Base-by-base conservation (phyloP, 441 rosid genomes). In the Iberis amara region DNA sequence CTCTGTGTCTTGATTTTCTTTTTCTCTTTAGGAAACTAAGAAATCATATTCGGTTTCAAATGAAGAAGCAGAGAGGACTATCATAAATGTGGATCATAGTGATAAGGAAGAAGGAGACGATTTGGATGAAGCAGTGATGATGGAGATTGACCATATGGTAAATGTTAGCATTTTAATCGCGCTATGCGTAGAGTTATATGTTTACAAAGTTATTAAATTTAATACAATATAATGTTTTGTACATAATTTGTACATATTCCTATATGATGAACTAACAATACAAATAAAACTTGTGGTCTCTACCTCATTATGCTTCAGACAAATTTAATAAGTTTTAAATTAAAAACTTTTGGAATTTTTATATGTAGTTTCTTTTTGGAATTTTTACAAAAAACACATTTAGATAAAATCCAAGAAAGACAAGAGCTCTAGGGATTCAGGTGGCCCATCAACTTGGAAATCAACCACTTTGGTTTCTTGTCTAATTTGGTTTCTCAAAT, bases 131-230 rank as follows among this genome's bases (percentile, higher is more conserved):
- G 89, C 94, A 61, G 79, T 87, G 88, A 55, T 83, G 74, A 92
- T 82, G 15, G 95, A 90, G 74, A 85, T 78, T 64, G 94, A 85
- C 60, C 68, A 74, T 57, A 81, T 82, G 99, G 99, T 84, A 88
- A 35, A 18, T 18, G n/a, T n/a, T n/a, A n/a, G n/a, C n/a, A n/a
- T n/a, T n/a, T n/a, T n/a, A n/a, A n/a, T n/a, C n/a, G n/a, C n/a
- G n/a, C n/a, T n/a, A n/a, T n/a, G n/a, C n/a, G n/a, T n/a, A n/a
- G n/a, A n/a, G n/a, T n/a, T n/a, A n/a, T n/a, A n/a, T n/a, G n/a
- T n/a, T n/a, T n/a, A n/a, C n/a, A n/a, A n/a, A n/a, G n/a, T n/a
- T n/a, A n/a, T n/a, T n/a, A n/a, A n/a, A n/a, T n/a, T n/a, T n/a
- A n/a, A n/a, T n/a, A n/a, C n/a, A n/a, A n/a, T n/a, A n/a, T n/a